Percentiles rank a stretch among this genome's conserved stretches.
Evolutionary conservation across 495 filamentous ascomycete species (phyloP).

Genomic region (Penicillium flavigenum): DNA sequence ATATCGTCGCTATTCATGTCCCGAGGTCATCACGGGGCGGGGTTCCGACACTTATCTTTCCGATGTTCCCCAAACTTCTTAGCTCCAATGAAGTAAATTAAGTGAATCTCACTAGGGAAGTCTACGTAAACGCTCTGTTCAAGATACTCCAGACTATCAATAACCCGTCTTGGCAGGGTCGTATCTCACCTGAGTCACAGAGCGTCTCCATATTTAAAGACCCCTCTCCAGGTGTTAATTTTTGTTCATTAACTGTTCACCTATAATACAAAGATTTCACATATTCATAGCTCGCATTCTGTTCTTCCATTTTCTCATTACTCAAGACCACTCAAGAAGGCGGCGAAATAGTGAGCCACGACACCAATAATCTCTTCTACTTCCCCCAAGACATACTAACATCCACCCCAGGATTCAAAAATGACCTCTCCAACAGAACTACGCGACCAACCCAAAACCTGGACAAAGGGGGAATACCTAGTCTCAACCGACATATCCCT

Average conservation of each 20-base stretch:
- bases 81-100: background rate
- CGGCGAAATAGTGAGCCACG: background rate
- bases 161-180: background rate
- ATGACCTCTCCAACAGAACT: constrained; percentile 1
- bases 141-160: background rate
- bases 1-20: background rate
- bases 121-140: background rate
- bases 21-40: too few relatives aligned
- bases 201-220: background rate
- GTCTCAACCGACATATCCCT: constrained; percentile 52
- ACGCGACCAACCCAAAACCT: constrained; percentile 11
- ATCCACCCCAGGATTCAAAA: background rate
- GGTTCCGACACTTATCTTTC: too few relatives aligned
- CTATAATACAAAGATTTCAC: background rate
- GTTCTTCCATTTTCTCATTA: background rate
- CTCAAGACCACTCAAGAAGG: too few relatives aligned
- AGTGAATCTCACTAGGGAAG: too few relatives aligned
- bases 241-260: background rate
- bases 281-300: background rate
- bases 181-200: background rate
- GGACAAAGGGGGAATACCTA: constrained; percentile 36
- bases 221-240: background rate
- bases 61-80: background rate
- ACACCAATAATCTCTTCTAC: background rate
- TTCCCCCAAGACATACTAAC: background rate